A percentile compares a stretch with the other conserved stretches of the same genome.
phyloP scores from a whole-genome alignment of 1,284 basidiomycete species.

The Ceratobasidium sp. region DNA sequence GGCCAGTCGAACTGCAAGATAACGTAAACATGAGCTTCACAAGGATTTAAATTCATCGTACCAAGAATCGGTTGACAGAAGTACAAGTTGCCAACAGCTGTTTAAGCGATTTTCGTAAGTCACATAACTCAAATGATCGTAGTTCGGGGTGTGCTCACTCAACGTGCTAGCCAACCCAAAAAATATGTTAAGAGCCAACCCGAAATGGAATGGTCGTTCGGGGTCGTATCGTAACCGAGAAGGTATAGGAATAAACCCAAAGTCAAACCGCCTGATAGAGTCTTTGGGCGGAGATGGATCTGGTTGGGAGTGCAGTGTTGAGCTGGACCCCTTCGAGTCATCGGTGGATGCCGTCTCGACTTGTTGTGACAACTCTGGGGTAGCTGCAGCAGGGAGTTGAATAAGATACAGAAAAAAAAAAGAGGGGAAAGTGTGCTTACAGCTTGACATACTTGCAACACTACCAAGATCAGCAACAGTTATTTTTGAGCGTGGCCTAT shows the following conservation, averaged over 20 bases:
- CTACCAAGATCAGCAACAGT: no score
- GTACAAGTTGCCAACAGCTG: slow-evolving; percentile 38
- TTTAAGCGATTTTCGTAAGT: slow-evolving; percentile 50
- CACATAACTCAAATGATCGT: not conserved
- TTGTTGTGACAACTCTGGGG: not conserved
- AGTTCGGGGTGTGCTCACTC: slow-evolving; percentile 43
- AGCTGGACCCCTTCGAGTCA: not conserved
- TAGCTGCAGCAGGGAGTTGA: not conserved
- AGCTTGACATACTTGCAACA: not conserved
- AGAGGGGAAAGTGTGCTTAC: not conserved
- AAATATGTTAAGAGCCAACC: slow-evolving; percentile 68
- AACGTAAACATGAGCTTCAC: not conserved
- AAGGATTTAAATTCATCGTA: not conserved
- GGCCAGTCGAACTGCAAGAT: slow-evolving; percentile 19
- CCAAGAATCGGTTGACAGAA: slow-evolving; percentile 41
- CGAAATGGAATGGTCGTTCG: slow-evolving; percentile 70
- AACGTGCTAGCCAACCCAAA: slow-evolving; percentile 80
- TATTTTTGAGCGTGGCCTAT: no score
- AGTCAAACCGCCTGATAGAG: slow-evolving; percentile 55
- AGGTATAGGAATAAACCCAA: slow-evolving; percentile 78
- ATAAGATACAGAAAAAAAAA: not conserved
- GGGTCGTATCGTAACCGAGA: slow-evolving; percentile 71
- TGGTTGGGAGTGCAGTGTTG: not conserved
- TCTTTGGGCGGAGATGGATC: not conserved
- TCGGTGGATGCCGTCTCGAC: slow-evolving; percentile 6